Conservation (phyloP, 1,284 basidiomycete genomes). For the Cutaneotrichosporon arboriforme region DNA sequence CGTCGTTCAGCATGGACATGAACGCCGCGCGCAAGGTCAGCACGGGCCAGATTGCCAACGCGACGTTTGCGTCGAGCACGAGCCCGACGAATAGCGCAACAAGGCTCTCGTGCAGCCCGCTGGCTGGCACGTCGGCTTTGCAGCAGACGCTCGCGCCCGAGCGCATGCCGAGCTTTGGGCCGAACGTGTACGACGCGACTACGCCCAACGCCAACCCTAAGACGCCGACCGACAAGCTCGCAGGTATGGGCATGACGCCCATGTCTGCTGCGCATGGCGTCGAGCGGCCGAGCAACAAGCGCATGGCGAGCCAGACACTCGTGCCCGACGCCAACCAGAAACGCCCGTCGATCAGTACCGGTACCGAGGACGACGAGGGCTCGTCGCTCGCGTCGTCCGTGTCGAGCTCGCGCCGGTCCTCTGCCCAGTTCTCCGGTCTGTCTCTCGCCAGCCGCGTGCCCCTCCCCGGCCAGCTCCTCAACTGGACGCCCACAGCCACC, state of each 20-base stretch:
- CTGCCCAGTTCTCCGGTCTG: no score
- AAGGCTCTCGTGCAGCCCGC: slow-evolving; percentile 11
- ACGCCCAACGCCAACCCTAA: slow-evolving; percentile 5
- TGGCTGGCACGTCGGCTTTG: slow-evolving; percentile 30
- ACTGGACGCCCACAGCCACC: no score
- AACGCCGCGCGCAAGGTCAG: slow-evolving; percentile 12
- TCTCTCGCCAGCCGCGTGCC: no score
- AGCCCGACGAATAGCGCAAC: not conserved
- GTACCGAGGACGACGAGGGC: not conserved
- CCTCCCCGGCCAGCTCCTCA: no score
- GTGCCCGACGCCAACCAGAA: slow-evolving; percentile 28
- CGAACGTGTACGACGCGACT: slow-evolving; percentile 1
- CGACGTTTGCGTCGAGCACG: slow-evolving; percentile 9
- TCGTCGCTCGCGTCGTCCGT: not conserved
- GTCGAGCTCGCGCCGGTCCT: not conserved
- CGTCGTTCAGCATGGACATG: slow-evolving; percentile 24
- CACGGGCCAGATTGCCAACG: slow-evolving; percentile 3
- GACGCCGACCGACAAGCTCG: slow-evolving; percentile 2
- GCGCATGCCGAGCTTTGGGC: slow-evolving; percentile 39
- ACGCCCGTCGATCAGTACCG: slow-evolving; percentile 2
- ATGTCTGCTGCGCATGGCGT: not conserved
- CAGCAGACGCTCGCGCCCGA: slow-evolving; percentile 46
- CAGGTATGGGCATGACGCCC: slow-evolving; percentile 8
- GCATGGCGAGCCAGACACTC: slow-evolving; percentile 44
- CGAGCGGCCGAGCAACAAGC: slow-evolving; percentile 42